These are phyloP conservation scores for Sugiyamaella lignohabitans DNA, from an alignment of 805 yeast species.

Conservation along the genomic window DNA sequence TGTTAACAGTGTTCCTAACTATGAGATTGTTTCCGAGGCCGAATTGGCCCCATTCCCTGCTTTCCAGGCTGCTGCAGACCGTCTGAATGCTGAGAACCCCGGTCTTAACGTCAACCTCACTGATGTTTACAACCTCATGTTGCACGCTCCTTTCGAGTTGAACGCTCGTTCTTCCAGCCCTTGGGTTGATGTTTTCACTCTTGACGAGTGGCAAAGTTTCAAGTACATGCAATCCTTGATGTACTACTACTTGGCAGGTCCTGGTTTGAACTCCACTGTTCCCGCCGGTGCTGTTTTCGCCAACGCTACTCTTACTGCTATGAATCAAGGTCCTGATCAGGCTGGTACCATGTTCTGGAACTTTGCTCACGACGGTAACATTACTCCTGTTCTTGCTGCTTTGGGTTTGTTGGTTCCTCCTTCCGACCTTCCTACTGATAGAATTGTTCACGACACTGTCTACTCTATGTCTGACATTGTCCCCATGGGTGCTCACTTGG, in stretches of 20 bases:
- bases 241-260: conserved; percentile 44
- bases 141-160: conserved; percentile 46
- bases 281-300: conserved; percentile 41
- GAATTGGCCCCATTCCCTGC: conserved; percentile 19
- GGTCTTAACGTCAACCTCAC: conserved; percentile 36
- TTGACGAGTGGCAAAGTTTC: conserved; percentile 41
- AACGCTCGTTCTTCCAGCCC: conserved; percentile 43
- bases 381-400: conserved; percentile 43
- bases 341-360: conserved; percentile 38
- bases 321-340: conserved; percentile 35
- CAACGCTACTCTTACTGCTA: conserved; percentile 42
- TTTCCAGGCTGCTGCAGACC: conserved; percentile 25
- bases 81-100: conserved; percentile 30
- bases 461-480: conserved; percentile 45
- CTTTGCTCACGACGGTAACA: conserved; percentile 53
- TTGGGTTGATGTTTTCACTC: conserved; percentile 39
- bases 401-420: conserved; percentile 41
- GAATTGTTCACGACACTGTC: conserved; percentile 24
- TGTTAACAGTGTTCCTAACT: conserved; percentile 22
- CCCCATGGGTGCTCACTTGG: conserved; percentile 53
- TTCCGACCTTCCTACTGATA: conserved; percentile 38
- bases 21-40: no score
- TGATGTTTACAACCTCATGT: conserved; percentile 39
- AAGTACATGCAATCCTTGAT: conserved; percentile 39
- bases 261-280: conserved; percentile 42